Percentiles rank a stretch among this genome's conserved stretches.
Conservation (phyloP, 768 basidiomycete species). For the Trametes sanguinea region DNA sequence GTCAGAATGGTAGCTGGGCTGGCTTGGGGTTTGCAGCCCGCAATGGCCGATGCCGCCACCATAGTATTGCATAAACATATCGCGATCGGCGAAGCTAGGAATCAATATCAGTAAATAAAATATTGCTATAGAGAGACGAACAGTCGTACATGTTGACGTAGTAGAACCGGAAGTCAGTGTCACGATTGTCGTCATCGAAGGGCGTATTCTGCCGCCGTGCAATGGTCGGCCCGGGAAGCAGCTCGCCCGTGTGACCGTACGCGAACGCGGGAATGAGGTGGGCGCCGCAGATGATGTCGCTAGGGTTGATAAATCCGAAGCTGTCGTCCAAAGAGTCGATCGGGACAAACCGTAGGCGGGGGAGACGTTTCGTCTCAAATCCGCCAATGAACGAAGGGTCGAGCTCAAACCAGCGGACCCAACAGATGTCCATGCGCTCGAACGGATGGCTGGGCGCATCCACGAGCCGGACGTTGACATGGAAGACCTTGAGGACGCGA, state of each 20-base stretch:
- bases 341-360: slow-evolving; percentile 36
- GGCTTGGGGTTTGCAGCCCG: not conserved
- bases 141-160: slow-evolving; percentile 32
- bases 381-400: slow-evolving; percentile 32
- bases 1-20: not conserved
- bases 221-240: slow-evolving; percentile 1
- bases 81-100: slow-evolving; percentile 31
- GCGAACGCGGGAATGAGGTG: slow-evolving; percentile 48
- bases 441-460: slow-evolving; percentile 19
- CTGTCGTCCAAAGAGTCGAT: slow-evolving; percentile 27
- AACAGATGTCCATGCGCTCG: slow-evolving; percentile 38
- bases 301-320: slow-evolving; percentile 50
- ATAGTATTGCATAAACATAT: slow-evolving; percentile 29
- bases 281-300: slow-evolving; percentile 37
- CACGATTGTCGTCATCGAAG: not conserved
- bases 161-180: slow-evolving; percentile 27
- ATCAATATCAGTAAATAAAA: not conserved
- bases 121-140: not conserved
- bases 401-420: slow-evolving; percentile 41
- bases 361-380: slow-evolving; percentile 32
- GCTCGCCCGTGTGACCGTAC: slow-evolving; percentile 19
- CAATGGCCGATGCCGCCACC: slow-evolving; percentile 30
- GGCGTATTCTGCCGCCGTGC: too few species aligned
- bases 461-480: slow-evolving; percentile 26
- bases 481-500: slow-evolving; percentile 30